A percentile compares a stretch with the other conserved stretches of the same genome.
These are phyloP conservation scores for Sporothrix humicola DNA, from an alignment of 2,329 filamentous ascomycete genomes.

Conservation along the genomic window DNA sequence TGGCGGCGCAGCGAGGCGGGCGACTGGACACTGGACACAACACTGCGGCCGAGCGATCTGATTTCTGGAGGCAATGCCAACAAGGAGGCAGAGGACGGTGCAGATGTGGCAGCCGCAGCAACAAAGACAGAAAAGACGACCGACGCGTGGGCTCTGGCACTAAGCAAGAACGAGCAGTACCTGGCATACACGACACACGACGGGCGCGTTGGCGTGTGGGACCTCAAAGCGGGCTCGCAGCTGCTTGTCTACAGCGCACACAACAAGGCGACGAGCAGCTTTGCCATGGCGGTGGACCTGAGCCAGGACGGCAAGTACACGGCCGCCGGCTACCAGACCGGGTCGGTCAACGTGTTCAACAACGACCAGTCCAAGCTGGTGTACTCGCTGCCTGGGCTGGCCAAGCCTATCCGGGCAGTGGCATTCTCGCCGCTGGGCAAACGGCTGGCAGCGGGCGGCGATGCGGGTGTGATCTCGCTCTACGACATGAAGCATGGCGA, in stretches of 20 bases:
- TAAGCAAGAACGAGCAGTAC: conserved; percentile 83
- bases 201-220: conserved; percentile 89
- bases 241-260: conserved; percentile 71
- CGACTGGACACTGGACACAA: conserved; percentile 56
- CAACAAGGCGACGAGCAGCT: conserved; percentile 66
- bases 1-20: conserved; percentile 71
- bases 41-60: conserved; percentile 48
- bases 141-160: conserved; percentile 84
- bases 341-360: conserved; percentile 91
- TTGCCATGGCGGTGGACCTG: conserved; percentile 86
- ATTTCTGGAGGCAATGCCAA: conserved; percentile 34
- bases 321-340: conserved; percentile 91
- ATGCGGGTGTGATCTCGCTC: conserved; percentile 84
- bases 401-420: conserved; percentile 83
- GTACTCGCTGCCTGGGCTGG: conserved; percentile 84
- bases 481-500: conserved; percentile 94
- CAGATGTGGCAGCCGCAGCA: not conserved
- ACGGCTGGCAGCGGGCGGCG: conserved; percentile 86
- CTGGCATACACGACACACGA: conserved; percentile 88
- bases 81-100: conserved; percentile 55
- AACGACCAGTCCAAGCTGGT: conserved; percentile 85
- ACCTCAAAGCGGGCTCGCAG: conserved; percentile 60
- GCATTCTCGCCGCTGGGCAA: conserved; percentile 86
- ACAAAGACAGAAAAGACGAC: conserved; percentile 47
- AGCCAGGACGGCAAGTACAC: conserved; percentile 80